These are phyloP conservation scores for Mucor irregularis DNA, from an alignment of 371 early-diverging fungal genomes.

Conservation along the genomic window DNA sequence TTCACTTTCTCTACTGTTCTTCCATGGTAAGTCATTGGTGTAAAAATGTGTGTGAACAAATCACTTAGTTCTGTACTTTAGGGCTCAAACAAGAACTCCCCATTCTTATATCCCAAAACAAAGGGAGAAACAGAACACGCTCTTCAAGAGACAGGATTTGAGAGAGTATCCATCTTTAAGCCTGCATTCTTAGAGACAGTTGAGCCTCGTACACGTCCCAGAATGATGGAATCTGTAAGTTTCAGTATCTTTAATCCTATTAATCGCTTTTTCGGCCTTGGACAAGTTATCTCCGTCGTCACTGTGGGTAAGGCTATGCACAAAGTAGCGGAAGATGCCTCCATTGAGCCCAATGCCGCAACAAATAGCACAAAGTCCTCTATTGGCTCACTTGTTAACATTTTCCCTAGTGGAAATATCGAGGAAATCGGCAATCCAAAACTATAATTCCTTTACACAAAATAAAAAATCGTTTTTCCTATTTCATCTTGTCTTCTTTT, in stretches of 20 bases:
- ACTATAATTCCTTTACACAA: not conserved
- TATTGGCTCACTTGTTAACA: constrained; percentile 7
- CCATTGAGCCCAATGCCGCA: constrained; percentile 7
- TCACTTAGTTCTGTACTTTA: not conserved
- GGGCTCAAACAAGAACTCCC: constrained; percentile 61
- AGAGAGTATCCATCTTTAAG: constrained; percentile 61
- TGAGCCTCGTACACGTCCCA: constrained; percentile 27
- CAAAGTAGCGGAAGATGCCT: constrained; percentile 13
- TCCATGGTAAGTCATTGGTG: constrained; percentile 22
- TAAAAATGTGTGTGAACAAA: not conserved
- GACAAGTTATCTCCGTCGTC: constrained; percentile 18
- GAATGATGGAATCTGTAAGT: constrained; percentile 19
- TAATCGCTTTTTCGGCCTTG: constrained; percentile 17
- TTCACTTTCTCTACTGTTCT: constrained; percentile 71
- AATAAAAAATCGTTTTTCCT: not conserved
- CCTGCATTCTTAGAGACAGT: constrained; percentile 61
- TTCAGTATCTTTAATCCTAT: constrained; percentile 16
- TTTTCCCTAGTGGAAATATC: constrained; percentile 10
- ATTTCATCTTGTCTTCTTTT: not conserved
- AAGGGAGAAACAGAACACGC: constrained; percentile 79
- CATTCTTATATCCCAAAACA: constrained; percentile 66
- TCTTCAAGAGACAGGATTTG: constrained; percentile 62
- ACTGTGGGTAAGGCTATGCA: constrained; percentile 42
- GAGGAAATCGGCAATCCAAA: constrained; percentile 3
- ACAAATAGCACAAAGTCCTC: constrained; percentile 1